Percentiles rank a stretch among this genome's conserved stretches.
Conservation (phyloP, 2,329 filamentous ascomycete species). For the Ophiostoma sp. region DNA sequence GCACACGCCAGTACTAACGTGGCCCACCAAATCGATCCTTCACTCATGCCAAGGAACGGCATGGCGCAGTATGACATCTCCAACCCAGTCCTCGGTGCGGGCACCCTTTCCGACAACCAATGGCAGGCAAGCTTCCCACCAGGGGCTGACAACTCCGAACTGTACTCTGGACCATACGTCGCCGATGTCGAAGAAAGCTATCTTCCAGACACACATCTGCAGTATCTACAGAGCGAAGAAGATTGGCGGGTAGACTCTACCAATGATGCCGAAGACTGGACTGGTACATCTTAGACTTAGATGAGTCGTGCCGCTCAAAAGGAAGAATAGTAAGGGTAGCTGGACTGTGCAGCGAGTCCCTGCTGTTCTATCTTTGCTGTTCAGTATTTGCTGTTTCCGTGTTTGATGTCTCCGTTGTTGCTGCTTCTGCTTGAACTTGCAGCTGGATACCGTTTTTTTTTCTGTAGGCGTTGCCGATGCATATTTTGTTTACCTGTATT, state of each 20-base stretch:
- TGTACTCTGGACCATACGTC: slow-evolving; percentile 28
- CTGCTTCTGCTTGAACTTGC: neutral
- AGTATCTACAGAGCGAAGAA: slow-evolving; percentile 27
- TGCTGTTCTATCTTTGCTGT: neutral
- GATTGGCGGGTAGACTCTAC: slow-evolving; percentile 31
- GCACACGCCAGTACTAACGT: slow-evolving; percentile 10
- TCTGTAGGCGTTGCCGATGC: neutral
- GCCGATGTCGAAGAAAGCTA: slow-evolving; percentile 31
- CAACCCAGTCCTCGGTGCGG: slow-evolving; percentile 24
- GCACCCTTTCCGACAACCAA: slow-evolving; percentile 10
- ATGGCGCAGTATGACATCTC: slow-evolving; percentile 26
- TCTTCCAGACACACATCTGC: slow-evolving; percentile 25
- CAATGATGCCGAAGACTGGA: slow-evolving; percentile 28
- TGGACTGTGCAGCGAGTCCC: too few species aligned
- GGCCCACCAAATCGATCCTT: slow-evolving; percentile 32
- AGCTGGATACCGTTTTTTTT: neutral
- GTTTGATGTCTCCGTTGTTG: neutral
- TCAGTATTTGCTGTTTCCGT: neutral
- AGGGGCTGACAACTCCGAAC: slow-evolving; percentile 15
- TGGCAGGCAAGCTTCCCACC: slow-evolving; percentile 22
- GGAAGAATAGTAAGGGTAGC: too few species aligned
- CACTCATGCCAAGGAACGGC: slow-evolving; percentile 27
- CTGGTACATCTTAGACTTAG: neutral
- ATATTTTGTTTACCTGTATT: neutral
- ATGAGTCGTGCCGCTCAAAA: too few species aligned